Conservation (phyloP, 768 basidiomycete genomes). For the Tulasnella sp. region DNA sequence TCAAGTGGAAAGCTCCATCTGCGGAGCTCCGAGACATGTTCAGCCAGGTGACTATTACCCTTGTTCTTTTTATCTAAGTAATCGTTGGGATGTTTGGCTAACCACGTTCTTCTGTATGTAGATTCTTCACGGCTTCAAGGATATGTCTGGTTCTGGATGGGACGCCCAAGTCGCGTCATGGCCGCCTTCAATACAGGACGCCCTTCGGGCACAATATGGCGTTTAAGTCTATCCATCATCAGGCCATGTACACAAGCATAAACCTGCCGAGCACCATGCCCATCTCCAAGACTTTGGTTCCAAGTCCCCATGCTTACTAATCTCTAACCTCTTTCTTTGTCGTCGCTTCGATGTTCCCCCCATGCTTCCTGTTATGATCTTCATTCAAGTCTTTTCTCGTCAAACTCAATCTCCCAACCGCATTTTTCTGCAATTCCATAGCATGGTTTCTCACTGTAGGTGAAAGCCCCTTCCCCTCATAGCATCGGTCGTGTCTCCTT, state of each 20-base stretch:
- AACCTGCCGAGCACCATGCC: too few species aligned
- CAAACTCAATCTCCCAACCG: background rate
- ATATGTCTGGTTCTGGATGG: slow-evolving; percentile 80
- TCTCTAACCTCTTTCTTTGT: background rate
- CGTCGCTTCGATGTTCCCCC: background rate
- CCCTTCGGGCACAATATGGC: slow-evolving; percentile 76
- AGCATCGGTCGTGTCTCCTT: slow-evolving; percentile 12
- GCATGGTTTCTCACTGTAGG: slow-evolving; percentile 12
- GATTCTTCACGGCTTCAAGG: slow-evolving; percentile 81
- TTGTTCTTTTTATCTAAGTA: background rate
- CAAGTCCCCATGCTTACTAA: background rate
- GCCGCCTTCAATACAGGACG: slow-evolving; percentile 81
- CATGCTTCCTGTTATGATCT: background rate
- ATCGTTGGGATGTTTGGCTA: too few species aligned
- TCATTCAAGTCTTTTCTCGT: background rate
- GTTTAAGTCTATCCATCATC: slow-evolving; percentile 41
- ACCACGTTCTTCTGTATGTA: slow-evolving; percentile 22
- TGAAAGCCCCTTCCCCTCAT: slow-evolving; percentile 3
- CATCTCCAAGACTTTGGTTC: too few species aligned
- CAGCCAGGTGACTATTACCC: slow-evolving; percentile 37
- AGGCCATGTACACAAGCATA: too few species aligned
- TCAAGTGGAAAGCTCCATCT: slow-evolving; percentile 89
- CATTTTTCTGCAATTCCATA: slow-evolving; percentile 12
- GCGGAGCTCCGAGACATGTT: slow-evolving; percentile 91
- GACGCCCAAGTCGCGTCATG: slow-evolving; percentile 68